phyloP scores from a whole-genome alignment of 495 filamentous ascomycete species.

The Penicillium salamii region DNA sequence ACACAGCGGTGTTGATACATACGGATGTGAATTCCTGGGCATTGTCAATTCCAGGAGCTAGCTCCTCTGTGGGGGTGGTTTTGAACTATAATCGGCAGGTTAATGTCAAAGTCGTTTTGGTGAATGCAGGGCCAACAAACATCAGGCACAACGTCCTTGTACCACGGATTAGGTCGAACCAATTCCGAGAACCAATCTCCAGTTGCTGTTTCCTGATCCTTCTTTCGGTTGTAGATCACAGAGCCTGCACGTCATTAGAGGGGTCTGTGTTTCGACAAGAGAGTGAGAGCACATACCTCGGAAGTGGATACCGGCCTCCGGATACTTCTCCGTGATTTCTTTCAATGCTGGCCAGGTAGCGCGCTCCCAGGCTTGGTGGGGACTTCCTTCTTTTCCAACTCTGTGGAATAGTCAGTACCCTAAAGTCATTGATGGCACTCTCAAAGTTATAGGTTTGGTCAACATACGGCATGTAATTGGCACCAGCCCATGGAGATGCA shows the following conservation, averaged over 20 bases:
- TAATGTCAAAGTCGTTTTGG: neutral
- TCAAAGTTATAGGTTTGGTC: neutral
- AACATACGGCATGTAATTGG: slow-evolving; percentile 81
- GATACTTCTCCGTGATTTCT: slow-evolving; percentile 63
- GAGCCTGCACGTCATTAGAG: slow-evolving; percentile 35
- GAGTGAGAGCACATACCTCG: slow-evolving; percentile 53
- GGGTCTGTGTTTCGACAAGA: neutral
- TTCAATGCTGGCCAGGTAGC: slow-evolving; percentile 66
- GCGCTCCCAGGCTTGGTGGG: slow-evolving; percentile 58
- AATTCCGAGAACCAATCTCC: slow-evolving; percentile 61
- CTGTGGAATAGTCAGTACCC: slow-evolving; percentile 26
- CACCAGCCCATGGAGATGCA: slow-evolving; percentile 91
- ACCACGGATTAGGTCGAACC: slow-evolving; percentile 75
- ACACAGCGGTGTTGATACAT: slow-evolving; percentile 87
- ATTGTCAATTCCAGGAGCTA: slow-evolving; percentile 62
- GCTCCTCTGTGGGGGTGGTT: slow-evolving; percentile 49
- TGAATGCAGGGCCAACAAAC: slow-evolving; percentile 34
- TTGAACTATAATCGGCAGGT: slow-evolving; percentile 43
- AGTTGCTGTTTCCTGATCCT: slow-evolving; percentile 51
- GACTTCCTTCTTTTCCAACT: slow-evolving; percentile 50
- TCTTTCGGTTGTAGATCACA: slow-evolving; percentile 60
- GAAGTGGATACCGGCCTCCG: slow-evolving; percentile 88
- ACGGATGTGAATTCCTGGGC: slow-evolving; percentile 76
- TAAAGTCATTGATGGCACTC: neutral
- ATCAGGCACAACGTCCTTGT: slow-evolving; percentile 69